Evolutionary conservation across 495 filamentous ascomycete species (phyloP).

Genomic region (Immersiella caudata): DNA sequence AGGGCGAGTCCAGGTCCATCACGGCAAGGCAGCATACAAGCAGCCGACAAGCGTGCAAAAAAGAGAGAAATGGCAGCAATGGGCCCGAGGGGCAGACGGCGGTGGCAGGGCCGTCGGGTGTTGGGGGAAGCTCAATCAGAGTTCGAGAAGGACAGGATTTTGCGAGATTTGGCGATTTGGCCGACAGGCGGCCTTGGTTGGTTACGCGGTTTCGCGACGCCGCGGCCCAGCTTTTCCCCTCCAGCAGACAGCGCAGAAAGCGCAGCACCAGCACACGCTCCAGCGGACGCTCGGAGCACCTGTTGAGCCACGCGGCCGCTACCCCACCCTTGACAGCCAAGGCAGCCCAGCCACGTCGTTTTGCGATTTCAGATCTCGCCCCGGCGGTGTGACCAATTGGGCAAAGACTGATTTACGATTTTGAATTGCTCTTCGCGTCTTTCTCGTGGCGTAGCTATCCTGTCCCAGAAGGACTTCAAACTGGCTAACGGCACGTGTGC

Average conservation of each 20-base stretch:
- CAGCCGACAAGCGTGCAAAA: conserved; percentile 6
- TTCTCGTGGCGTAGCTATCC: neutral
- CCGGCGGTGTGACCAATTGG: conserved; percentile 20
- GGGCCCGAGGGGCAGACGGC: conserved; percentile 12
- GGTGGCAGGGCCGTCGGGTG: conserved; percentile 21
- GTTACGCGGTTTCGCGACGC: conserved; percentile 43
- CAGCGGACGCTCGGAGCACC: conserved; percentile 22
- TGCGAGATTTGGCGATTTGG: conserved; percentile 38
- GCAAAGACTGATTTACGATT: neutral
- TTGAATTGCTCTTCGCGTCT: neutral
- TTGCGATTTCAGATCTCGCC: conserved; percentile 9
- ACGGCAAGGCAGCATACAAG: conserved; percentile 18
- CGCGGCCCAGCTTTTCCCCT: conserved; percentile 25
- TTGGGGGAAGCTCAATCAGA: conserved; percentile 2
- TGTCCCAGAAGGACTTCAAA: neutral
- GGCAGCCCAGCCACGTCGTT: conserved; percentile 21
- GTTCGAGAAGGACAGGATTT: conserved; percentile 25
- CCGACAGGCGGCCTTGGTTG: conserved; percentile 28
- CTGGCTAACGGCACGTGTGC: neutral
- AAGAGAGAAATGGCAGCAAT: conserved; percentile 20
- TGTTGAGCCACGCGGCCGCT: conserved; percentile 28
- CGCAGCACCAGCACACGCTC: neutral
- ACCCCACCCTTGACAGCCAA: conserved; percentile 16
- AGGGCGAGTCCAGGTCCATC: conserved; percentile 33
- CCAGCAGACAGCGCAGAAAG: conserved; percentile 7